phyloP scores from a whole-genome alignment of 306 rosid genomes.

The Fragaria nilgerrensis region DNA sequence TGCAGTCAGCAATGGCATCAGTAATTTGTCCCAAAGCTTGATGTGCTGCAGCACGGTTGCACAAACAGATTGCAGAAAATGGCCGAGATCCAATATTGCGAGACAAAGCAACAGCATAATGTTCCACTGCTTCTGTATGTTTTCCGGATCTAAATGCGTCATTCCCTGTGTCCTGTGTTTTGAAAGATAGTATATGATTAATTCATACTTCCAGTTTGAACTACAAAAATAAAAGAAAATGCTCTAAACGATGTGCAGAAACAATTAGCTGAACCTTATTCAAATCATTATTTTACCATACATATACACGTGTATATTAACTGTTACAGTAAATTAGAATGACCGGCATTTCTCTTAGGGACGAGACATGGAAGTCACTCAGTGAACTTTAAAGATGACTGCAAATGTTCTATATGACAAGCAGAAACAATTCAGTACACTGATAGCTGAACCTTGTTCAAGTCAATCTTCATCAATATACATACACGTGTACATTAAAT shows the following conservation, averaged over 20 bases:
- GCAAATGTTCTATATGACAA: background rate
- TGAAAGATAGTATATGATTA: conserved; percentile 22
- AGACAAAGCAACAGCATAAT: conserved; percentile 79
- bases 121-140: conserved; percentile 70
- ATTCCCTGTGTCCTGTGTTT: conserved; percentile 76
- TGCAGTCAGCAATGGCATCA: conserved; percentile 95
- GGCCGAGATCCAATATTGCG: conserved; percentile 65
- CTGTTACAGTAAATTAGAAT: background rate
- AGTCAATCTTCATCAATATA: background rate
- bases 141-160: conserved; percentile 64
- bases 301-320: background rate
- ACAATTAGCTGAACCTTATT: background rate
- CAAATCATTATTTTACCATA: background rate
- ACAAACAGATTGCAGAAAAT: conserved; percentile 80
- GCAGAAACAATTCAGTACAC: background rate
- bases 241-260: background rate
- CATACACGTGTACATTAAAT: background rate
- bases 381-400: conserved; percentile 3
- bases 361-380: too few relatives aligned
- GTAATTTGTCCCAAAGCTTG: conserved; percentile 84
- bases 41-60: conserved; percentile 95
- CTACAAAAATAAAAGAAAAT: background rate
- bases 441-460: background rate
- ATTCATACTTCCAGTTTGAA: conserved; percentile 21
- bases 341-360: background rate